These are phyloP conservation scores for Colletotrichum sp. DNA, from an alignment of 2,329 filamentous ascomycete species.

Conservation along the genomic window DNA sequence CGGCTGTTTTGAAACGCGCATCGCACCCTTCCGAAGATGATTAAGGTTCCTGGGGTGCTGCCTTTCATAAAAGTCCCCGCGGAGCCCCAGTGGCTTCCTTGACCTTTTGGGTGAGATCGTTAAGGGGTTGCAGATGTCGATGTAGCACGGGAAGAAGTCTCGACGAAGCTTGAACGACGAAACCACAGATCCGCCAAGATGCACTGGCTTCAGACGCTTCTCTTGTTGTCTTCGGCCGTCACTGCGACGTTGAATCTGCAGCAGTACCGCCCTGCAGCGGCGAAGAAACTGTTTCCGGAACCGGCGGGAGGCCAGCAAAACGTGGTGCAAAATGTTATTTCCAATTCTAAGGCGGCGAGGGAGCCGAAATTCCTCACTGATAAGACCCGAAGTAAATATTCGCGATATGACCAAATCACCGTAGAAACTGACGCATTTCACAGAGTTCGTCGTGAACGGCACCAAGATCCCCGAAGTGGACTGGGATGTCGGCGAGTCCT, in stretches of 20 bases:
- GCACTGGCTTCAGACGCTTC: background rate
- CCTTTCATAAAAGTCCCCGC: background rate
- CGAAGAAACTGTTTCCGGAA: background rate
- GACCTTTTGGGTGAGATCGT: rapidly evolving
- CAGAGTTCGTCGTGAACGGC: slow-evolving; percentile 70
- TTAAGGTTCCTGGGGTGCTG: background rate
- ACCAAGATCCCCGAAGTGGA: slow-evolving; percentile 68
- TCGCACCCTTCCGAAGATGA: slow-evolving; percentile 7
- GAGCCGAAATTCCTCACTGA: slow-evolving; percentile 30
- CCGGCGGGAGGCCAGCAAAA: background rate
- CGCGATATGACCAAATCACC: rapidly evolving
- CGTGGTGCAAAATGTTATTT: background rate
- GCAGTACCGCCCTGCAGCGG: slow-evolving; percentile 7
- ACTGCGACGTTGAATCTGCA: slow-evolving; percentile 17
- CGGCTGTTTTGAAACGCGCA: slow-evolving; percentile 18
- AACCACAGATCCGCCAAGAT: background rate
- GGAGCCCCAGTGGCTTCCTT: background rate
- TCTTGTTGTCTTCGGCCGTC: background rate
- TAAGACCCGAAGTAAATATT: slow-evolving; percentile 7
- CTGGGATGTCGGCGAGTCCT: slow-evolving; percentile 72
- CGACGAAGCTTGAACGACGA: background rate
- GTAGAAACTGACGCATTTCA: background rate
- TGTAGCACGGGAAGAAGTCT: background rate
- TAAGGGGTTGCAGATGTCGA: background rate
- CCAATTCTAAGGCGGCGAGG: background rate